Base-by-base conservation (phyloP, 2,329 filamentous ascomycete species). In the Aquanectria penicillioides region DNA sequence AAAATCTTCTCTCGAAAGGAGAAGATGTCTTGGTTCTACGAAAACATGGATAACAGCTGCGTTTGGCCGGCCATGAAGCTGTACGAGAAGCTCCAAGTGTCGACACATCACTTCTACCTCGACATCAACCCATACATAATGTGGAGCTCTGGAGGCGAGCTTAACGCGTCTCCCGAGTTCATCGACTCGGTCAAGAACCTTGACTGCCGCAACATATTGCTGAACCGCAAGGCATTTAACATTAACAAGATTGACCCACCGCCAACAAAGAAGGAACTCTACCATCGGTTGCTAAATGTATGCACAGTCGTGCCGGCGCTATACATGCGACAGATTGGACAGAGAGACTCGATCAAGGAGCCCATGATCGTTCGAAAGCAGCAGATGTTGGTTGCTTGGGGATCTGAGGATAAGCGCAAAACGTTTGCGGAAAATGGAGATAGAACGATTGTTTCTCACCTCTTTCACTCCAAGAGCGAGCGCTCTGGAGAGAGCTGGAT, bases 351-450 rank as follows among this genome's bases (percentile, higher is more conserved):
- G 3, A 71, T 77, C 53, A 71, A 72, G 55, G 71, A 74, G 44
- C 72, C 75, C 0, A 65, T 60, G 8, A 56, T 76, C 8, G 68
- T 79, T n/a, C 69, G 72, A 22, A 75, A 72, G 60, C 77, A 80
- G 61, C 71, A 73, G 52, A 68, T 77, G 58, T 62, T 79, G 13
- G 75, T 79, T 12, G 77, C 74, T 4, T 80, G 74, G 74, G 74
- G 74, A 0, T n/a, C 65, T 3, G 65, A 70, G 18, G 74, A 76
- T 51, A 71, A 73, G 67, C 66, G 69, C 13, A 64, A 66, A 2
- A 57, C 54, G 34, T 77, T 74, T 46, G 36, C 60, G 9, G 63
- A 69, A 2, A 60, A 63, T 3, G 70, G 69, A 2, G 70, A 75
- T 17, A 66, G 65, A 48, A 72, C 75, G 1, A 59, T 77, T 20